Evolutionary conservation across 2,329 filamentous ascomycete species (phyloP), one percentile per base, ranked within the genome.

Genomic region (Ceratocystis ficicola): DNA sequence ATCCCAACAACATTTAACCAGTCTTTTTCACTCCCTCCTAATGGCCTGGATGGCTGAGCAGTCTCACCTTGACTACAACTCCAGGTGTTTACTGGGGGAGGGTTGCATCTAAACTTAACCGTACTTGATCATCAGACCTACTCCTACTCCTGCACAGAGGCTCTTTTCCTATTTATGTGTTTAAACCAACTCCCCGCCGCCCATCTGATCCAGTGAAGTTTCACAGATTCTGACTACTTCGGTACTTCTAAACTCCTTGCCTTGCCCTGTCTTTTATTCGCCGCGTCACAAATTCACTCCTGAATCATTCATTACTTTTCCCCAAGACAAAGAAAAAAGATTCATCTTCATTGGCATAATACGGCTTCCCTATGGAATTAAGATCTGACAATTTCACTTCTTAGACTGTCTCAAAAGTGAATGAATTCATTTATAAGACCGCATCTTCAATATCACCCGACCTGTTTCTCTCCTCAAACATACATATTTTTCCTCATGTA

Each of bases 121-220:
- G 30, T 20, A 59, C 55, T 59, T 59, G 55, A 20, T 59, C 55
- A 59, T 59, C 25, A 59, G 55, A 59, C 55, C 55, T 20, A 59
- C 55, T 52, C 48, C 48, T 52, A 25, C 48, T 52, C 22, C 48
- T 52, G 22, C 48, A 41, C 36, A 52, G 48, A 52, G 48, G 48
- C 41, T 62, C 44, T 44, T 30, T 62, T 62, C 25, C 44, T 62
- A 46, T 62, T 62, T 44, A 46, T 62, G 30, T 62, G n/a, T 62
- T 8, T 62, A 59, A 59, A 32, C 55, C 55, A 59, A 59, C 55
- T 59, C 28, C 55, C 28, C 55, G 12, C 30, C 30, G 28, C 28
- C 25, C 28, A 30, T 59, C 55, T n/a, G 2, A 32, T n/a, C 55
- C 48, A 52, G 28, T 59, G 4, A 59, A 59, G 25, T 59, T 20